Evolutionary conservation across 208 protist species (phyloP), one percentile per base, ranked within the genome.

Genomic region (Trypanosoma vivax): DNA sequence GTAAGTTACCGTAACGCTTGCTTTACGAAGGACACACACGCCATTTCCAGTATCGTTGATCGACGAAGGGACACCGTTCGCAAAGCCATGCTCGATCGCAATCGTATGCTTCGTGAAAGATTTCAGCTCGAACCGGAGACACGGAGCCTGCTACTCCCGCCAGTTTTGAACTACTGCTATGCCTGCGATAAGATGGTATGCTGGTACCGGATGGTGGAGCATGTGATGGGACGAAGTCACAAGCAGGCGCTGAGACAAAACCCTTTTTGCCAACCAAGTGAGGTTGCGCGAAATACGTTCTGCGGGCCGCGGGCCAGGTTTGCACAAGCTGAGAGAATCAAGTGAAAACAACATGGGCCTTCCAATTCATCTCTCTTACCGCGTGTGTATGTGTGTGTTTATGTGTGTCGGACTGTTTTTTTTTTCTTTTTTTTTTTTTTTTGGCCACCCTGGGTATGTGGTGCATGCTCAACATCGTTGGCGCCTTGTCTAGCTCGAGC

Each of bases 81-180:
- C 21, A 45, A 55, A 19, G 67, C 74, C 10, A 52, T 71, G 13
- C 38, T 65, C 18, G 50, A 61, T 5, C 70, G 79, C 9, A 51
- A 73, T 29, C 31, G 42, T 10, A 21, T 51, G 16, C 30, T 81
- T 16, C 28, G 48, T 11, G 25, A 34, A 1, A 52, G 53, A 50
- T 68, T 74, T 31, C 35, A 59, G 31, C 51, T 23, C 11, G 70
- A 79, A 40, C 46, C 24, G 21, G 49, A 38, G 10, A 56, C 70
- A 9, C 66, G 56, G 4, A 51, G 34, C 2, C 29, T 82, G 19
- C 60, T 80, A 11, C 62, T 70, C 14, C 79, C 83, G n/a, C 83
- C 83, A 0, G 75, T 92, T 14, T 47, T 79, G 41, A 92, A 88
- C 56, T 92, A 92, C 65, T 92, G 83, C 65, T 86, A 88, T 65